These are phyloP conservation scores for Aegle marmelos DNA, from an alignment of 345 rosid genomes.

Conservation along the genomic window DNA sequence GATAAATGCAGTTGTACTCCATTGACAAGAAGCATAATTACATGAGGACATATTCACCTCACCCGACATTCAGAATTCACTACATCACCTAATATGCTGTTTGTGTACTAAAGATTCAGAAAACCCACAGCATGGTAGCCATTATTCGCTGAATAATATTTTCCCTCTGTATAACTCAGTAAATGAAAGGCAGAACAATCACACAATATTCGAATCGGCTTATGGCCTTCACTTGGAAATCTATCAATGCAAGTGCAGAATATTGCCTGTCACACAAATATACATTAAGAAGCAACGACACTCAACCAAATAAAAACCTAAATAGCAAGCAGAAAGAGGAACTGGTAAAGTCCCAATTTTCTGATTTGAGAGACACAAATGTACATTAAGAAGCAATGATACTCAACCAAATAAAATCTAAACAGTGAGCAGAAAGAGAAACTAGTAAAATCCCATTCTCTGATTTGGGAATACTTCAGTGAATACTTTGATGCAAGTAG, in stretches of 20 bases:
- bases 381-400: neutral
- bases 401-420: neutral
- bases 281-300: neutral
- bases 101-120: neutral
- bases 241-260: neutral
- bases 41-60: neutral
- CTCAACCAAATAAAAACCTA: neutral
- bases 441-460: neutral
- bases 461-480: neutral
- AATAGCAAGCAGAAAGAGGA: neutral
- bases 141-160: neutral
- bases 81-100: neutral
- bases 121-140: neutral
- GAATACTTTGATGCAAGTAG: neutral
- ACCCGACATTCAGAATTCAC: neutral
- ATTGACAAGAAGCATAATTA: neutral
- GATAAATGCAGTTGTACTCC: neutral
- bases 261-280: neutral
- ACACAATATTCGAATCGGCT: neutral
- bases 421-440: neutral
- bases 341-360: constrained; percentile 3
- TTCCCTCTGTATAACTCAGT: neutral
- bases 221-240: neutral
- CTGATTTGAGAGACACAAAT: neutral
- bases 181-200: neutral